Base-by-base conservation (phyloP, 192 early-diverging fungal genomes). In the Coemansia sp. region DNA sequence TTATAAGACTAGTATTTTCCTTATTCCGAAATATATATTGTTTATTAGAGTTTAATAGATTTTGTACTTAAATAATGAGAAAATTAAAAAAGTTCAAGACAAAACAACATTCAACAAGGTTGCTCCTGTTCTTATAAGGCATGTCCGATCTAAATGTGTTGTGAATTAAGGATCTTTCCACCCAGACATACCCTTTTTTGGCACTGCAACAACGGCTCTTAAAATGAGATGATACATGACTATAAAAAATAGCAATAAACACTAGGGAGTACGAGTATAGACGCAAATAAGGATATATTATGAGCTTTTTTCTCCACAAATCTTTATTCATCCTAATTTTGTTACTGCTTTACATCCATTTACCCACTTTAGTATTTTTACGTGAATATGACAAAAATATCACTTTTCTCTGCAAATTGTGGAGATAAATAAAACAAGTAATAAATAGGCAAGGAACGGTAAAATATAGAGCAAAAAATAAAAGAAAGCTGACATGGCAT, bases 151-250 rank as follows among this genome's bases (percentile, higher is more conserved):
- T 32, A 32, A 4, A 32, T 4, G 32, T 32, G 32, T 32, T 32
- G 32, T 2, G 32, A 32, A 32, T 32, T 32, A 32, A 32, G 32
- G 32, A 32, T 32, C 1, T 1, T 32, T 32, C 4, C 4, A 32
- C 4, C 32, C 0, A 19, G 19, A 16, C 48, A 6, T 6, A 18
- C 11, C 9, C 2, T 26, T 23, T 4, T 54, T 54, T 54, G 13
- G 52, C 4, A 9, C 26, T 54, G 52, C 52, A 12, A 54, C 52
- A 54, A 26, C 26, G 52, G 52, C 26, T 19, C 52, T 54, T 54
- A 26, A 54, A 54, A 54, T 54, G 52, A 23, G 32, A 26, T 54
- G 52, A 54, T 26, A 54, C 52, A 54, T 54, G 52, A 21, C 26
- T 12, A 11, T 19, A 7, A 23, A 54, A 54, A 54, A 54, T 54